A percentile compares a stretch with the other conserved stretches of the same genome.
These are phyloP conservation scores for Candida pseudofarinosa DNA, from an alignment of 805 yeast species.

Conservation along the genomic window DNA sequence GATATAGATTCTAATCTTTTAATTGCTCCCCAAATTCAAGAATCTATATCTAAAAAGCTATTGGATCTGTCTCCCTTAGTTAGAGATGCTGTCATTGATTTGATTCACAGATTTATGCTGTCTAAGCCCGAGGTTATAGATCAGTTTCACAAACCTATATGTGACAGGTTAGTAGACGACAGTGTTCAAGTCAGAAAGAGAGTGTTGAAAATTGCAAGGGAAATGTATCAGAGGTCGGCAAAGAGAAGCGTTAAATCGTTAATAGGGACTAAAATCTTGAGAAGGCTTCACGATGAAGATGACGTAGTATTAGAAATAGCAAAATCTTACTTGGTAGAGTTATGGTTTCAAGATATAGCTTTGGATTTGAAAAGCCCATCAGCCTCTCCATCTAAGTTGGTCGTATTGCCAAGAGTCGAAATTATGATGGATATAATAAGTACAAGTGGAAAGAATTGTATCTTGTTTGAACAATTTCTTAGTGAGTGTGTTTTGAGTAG, in stretches of 20 bases:
- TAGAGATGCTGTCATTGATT: slow-evolving; percentile 70
- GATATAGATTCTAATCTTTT: slow-evolving; percentile 51
- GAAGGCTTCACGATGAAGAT: slow-evolving; percentile 69
- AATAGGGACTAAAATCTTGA: slow-evolving; percentile 50
- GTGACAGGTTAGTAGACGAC: slow-evolving; percentile 50
- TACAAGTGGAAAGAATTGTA: slow-evolving; percentile 31
- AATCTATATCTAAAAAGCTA: slow-evolving; percentile 48
- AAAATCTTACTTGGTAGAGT: slow-evolving; percentile 20
- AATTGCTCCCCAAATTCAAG: slow-evolving; percentile 45
- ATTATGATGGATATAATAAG: slow-evolving; percentile 38
- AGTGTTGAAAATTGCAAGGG: slow-evolving; percentile 49
- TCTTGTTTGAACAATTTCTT: slow-evolving; percentile 46
- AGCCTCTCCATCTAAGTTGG: neutral
- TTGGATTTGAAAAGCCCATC: slow-evolving; percentile 1
- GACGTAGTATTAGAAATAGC: slow-evolving; percentile 42
- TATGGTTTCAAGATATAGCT: slow-evolving; percentile 17
- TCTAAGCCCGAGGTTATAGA: slow-evolving; percentile 42
- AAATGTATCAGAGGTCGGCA: slow-evolving; percentile 39
- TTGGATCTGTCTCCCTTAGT: slow-evolving; percentile 66
- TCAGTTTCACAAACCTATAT: slow-evolving; percentile 47
- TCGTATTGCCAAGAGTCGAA: slow-evolving; percentile 12
- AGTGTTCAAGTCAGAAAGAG: slow-evolving; percentile 64
- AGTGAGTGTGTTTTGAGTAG: slow-evolving; percentile 38
- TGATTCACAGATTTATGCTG: slow-evolving; percentile 48
- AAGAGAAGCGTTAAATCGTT: slow-evolving; percentile 30